Evolutionary conservation across 805 yeast genomes (phyloP).

Genomic region (Brettanomyces sp.): DNA sequence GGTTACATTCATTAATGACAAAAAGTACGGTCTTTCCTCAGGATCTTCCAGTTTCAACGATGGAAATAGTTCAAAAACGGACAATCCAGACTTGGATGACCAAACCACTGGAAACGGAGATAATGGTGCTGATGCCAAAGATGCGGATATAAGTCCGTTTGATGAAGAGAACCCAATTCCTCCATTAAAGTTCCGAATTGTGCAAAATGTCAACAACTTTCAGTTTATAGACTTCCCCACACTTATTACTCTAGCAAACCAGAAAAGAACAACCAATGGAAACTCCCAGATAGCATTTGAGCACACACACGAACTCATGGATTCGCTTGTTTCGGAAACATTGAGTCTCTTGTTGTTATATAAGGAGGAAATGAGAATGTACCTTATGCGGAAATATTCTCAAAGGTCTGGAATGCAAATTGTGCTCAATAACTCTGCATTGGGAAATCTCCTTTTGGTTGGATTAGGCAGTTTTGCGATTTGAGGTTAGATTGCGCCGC

Average conservation of each 20-base stretch:
- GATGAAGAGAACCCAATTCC: slow-evolving; percentile 19
- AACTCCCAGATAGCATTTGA: slow-evolving; percentile 11
- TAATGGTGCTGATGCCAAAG: slow-evolving; percentile 2
- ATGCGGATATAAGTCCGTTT: slow-evolving; percentile 3
- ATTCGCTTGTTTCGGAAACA: slow-evolving; percentile 20
- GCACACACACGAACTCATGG: slow-evolving; percentile 24
- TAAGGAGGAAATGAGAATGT: slow-evolving; percentile 24
- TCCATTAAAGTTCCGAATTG: slow-evolving; percentile 33
- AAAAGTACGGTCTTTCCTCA: slow-evolving; percentile 23
- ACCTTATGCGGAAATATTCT: slow-evolving; percentile 21
- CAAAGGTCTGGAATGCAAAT: slow-evolving; percentile 25
- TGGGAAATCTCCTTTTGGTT: slow-evolving; percentile 28
- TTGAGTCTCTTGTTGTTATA: slow-evolving; percentile 20
- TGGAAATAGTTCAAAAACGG: neutral
- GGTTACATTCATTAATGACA: slow-evolving; percentile 50
- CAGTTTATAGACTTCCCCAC: slow-evolving; percentile 27
- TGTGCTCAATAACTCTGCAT: slow-evolving; percentile 29
- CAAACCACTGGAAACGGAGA: neutral
- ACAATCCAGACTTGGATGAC: slow-evolving; percentile 10
- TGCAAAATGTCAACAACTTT: slow-evolving; percentile 34
- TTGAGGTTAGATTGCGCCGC: neutral
- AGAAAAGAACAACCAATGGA: slow-evolving; percentile 5
- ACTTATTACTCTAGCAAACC: slow-evolving; percentile 11
- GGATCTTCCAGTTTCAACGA: slow-evolving; percentile 1
- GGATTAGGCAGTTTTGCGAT: slow-evolving; percentile 30